Percentiles rank a stretch among this genome's conserved stretches.
These are phyloP conservation scores for Aspergillus jensenii DNA, from an alignment of 2,329 filamentous ascomycete genomes.

Conservation along the genomic window DNA sequence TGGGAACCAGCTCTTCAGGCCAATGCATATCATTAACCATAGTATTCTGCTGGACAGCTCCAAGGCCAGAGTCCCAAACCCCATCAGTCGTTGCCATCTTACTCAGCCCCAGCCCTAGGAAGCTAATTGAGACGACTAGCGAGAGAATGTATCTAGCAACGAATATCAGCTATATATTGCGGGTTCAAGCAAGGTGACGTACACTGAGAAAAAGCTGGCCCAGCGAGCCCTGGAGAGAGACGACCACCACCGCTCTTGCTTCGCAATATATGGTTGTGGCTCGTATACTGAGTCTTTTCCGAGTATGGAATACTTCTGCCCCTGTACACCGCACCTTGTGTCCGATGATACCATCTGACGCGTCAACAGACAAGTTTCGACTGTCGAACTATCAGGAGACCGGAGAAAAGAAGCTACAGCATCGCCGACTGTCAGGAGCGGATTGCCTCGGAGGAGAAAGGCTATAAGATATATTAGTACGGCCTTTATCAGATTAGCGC, in stretches of 20 bases:
- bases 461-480: neutral
- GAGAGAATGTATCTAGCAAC: neutral
- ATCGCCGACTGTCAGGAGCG: no score
- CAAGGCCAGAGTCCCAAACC: conserved; percentile 4
- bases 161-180: no score
- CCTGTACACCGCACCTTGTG: no score
- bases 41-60: no score
- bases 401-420: no score
- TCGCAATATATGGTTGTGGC: neutral
- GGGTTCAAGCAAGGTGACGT: neutral
- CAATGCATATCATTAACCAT: no score
- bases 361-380: no score
- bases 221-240: neutral
- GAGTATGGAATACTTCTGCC: no score
- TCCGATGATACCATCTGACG: no score
- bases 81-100: neutral
- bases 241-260: neutral
- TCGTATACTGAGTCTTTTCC: neutral
- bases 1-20: no score
- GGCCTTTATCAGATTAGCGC: conserved; percentile 15
- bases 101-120: neutral
- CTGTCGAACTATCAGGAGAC: no score
- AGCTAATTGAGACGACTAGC: neutral
- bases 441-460: neutral
- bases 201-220: neutral